Evolutionary conservation across 2,329 filamentous ascomycete species (phyloP), one percentile per base, ranked within the genome.

Genomic region (Orbilia brochopaga): DNA sequence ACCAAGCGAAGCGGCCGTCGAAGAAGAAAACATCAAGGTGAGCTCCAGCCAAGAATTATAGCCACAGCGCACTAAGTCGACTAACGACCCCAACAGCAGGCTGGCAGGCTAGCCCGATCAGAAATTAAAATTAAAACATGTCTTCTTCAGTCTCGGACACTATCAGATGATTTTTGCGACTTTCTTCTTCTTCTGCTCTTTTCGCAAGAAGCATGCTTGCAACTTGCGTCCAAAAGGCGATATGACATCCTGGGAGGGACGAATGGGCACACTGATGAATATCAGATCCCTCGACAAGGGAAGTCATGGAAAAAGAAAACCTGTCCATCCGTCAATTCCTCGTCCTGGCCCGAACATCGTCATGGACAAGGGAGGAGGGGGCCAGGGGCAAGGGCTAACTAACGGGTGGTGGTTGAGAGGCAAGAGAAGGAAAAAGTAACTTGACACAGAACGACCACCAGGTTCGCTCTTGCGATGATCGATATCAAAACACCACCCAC

Each of bases 261-360:
- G 40, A 17, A 37, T 37, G 35, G 35, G 7, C 40, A n/a, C n/a
- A n/a, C n/a, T n/a, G n/a, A n/a, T n/a, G n/a, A n/a, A 48, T 48
- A 48, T 48, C 44, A 48, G 44, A 48, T 48, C 21, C 17, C 2
- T 19, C 32, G 32, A 46, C 27, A 54, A 44, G 44, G 42, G 24
- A 48, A 63, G 46, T 44, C 44, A 59, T 46, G 19, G 30, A 54
- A 53, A 50, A 62, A 37, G 4, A 2, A 69, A 42, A 30, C 13
- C 27, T 17, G 44, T 21, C 40, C 13, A 23, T 48, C 54, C 24
- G 23, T 2, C 24, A 10, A 54, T 17, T 55, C 67, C 67, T 65
- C 51, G 60, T 72, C 67, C 40, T 70, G 60, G 65, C 60, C 67
- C 67, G 67, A 65, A 50, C 56, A 72, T 72, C 67, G 67, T 72